Evolutionary conservation across 139 green algal genomes (phyloP).

Genomic region (Micractinium sp.): DNA sequence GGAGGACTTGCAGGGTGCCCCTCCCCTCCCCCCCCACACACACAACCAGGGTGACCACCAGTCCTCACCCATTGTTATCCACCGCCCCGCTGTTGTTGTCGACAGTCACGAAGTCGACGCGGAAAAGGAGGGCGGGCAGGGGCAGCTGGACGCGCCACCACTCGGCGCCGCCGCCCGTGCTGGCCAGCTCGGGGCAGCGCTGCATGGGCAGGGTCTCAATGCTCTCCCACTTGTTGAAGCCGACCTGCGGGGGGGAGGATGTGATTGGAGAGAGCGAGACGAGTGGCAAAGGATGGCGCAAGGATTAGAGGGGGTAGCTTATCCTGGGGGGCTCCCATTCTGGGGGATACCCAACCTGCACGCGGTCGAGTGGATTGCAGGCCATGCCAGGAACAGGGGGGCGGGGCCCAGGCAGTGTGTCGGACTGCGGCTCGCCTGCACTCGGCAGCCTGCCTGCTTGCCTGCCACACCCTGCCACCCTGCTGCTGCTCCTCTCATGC

Average conservation of each 20-base stretch:
- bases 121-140: conserved; percentile 71
- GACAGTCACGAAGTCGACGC: conserved; percentile 81
- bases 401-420: too few species aligned
- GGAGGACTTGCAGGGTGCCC: too few species aligned
- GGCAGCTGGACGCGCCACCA: conserved; percentile 38
- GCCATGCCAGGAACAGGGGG: too few species aligned
- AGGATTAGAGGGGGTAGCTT: too few species aligned
- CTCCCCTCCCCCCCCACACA: too few species aligned
- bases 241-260: conserved; percentile 61
- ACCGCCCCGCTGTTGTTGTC: conserved; percentile 61
- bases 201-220: conserved; percentile 65
- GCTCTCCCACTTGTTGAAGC: conserved; percentile 85
- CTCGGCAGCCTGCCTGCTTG: too few species aligned
- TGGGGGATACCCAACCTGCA: too few species aligned
- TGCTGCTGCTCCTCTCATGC: neutral
- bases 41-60: too few species aligned
- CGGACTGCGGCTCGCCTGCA: too few species aligned
- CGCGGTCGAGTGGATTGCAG: too few species aligned
- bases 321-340: too few species aligned
- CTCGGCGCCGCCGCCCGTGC: neutral
- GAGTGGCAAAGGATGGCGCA: neutral
- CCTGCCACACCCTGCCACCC: neutral
- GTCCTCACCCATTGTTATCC: conserved; percentile 79
- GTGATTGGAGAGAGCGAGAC: neutral
- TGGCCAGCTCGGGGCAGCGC: conserved; percentile 35